Base-by-base conservation (phyloP, 192 early-diverging fungal species). In the Entrophospora sp. region DNA sequence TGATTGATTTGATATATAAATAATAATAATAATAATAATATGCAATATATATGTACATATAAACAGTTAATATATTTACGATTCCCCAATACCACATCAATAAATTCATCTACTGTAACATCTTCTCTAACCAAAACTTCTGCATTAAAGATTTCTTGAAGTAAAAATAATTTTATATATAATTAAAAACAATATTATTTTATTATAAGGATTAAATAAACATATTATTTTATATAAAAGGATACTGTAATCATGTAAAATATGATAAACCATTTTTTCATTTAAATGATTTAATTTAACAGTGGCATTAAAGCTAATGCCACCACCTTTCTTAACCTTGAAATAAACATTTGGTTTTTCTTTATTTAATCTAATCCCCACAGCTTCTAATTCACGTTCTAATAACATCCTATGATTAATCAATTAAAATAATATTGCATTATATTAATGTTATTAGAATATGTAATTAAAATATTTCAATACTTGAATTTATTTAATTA, bases 61-160 rank as follows among this genome's bases (percentile, higher is more conserved):
- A 99, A 78, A 66, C 93, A 96, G n/a, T 85, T 83, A 32, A 99
- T 83, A 69, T 99, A 96, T 71, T 93, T 95, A 57, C 96, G 85
- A 81, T 97, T 97, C 24, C 95, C 95, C 14, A 99, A 83, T 5
- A 99, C 88, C n/a, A 98, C 92, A 75, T 99, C 97, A 69, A 99
- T 93, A 73, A 99, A 97, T 69, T 98, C 87, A 69, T 99, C 97
- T 5, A 97, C 89, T 18, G 86, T 93, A 58, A 91, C 87, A 71
- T 97, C 97, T 76, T 99, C 95, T 56, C 97, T 90, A 59, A 99
- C 87, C 67, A 99, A 79, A 5, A 99, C 86, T 70, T 99, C 95
- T 4, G 95, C 95, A 68, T 99, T 99, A 72, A 97, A 96, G 44
- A 99, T 95, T 72, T 87, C 74, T 77, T 65, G 22, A 40, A 28